Base-by-base conservation (phyloP, 768 basidiomycete species). In the Hygrophoropsis aurantiaca region DNA sequence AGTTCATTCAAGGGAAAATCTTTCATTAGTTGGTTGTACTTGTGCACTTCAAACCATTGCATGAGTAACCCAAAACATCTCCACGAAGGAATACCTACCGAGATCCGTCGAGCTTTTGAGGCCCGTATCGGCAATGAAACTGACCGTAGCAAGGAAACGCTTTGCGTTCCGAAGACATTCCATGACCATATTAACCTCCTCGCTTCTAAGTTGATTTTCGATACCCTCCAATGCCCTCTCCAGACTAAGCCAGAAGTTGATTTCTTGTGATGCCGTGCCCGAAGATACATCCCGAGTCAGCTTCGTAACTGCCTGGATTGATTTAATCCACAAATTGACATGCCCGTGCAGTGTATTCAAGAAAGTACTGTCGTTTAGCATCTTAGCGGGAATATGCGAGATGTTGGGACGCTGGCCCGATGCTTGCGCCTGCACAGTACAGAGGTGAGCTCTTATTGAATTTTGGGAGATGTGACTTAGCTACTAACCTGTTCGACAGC, bases 1-100 rank as follows among this genome's bases (percentile, higher is more conserved):
- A 98, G 82, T 61, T 97, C 95, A 63, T 99, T 97, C 23, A 99
- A 75, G 0, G 97, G 97, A 58, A 98, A 98, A 61, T 99, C 97
- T 69, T 95, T 97, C 97, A 99, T 98, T 47, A 98, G 77, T 52
- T 90, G 86, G 60, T 99, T 98, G 74, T 97, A 95, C 66, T 97
- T 97, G 75, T 94, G 93, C 10, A 97, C 95, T 91, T n/a, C n/a
- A 55, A 5, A 39, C 10, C 20, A 16, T 10, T 15, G 1, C 5
- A 5, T 39, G 5, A 42, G 44, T 34, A 45, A 15, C 8, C 21
- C 18, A 20, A 30, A n/a, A 16, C 18, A 24, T 35, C 25, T 5
- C 24, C 15, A 8, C 40, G 8, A 1, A 24, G 41, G 25, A 43
- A 25, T 1, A 68, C 85, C 58, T 51, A 87, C 89, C 90, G 3